Percentiles rank a stretch among this genome's conserved stretches.
Conservation (phyloP, 139 green algal genomes). For the Chlorella vulgaris region DNA sequence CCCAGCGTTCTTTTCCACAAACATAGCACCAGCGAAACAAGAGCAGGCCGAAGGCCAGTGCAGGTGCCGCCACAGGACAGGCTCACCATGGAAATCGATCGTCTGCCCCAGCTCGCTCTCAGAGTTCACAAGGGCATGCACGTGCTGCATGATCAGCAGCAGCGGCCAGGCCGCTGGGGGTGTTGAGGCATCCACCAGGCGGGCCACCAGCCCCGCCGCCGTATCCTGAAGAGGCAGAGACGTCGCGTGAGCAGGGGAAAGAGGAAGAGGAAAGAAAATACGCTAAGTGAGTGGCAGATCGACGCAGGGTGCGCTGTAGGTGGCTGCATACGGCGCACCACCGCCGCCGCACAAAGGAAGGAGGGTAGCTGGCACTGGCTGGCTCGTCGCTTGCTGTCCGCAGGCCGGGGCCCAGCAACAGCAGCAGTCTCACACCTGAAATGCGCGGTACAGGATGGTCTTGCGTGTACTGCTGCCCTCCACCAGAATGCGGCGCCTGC, state of each 20-base stretch:
- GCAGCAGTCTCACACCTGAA: too few species aligned
- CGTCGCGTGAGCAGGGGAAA: neutral
- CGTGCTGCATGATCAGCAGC: neutral
- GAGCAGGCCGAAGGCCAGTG: too few species aligned
- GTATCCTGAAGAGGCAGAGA: neutral
- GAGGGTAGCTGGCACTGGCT: too few species aligned
- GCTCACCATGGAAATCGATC: neutral
- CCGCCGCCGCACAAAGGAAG: too few species aligned
- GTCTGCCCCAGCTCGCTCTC: neutral
- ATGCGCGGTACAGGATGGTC: too few species aligned
- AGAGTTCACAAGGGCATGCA: slow-evolving; percentile 13
- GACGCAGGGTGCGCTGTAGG: too few species aligned
- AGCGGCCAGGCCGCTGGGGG: slow-evolving; percentile 3
- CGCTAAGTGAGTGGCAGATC: too few species aligned
- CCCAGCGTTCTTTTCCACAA: neutral
- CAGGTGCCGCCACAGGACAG: neutral
- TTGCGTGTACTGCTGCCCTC: too few species aligned
- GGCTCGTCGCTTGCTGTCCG: too few species aligned
- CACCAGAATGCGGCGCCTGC: too few species aligned
- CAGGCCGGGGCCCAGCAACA: too few species aligned
- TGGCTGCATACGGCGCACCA: too few species aligned
- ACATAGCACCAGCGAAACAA: neutral
- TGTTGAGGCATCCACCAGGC: slow-evolving; percentile 11
- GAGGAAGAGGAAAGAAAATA: neutral
- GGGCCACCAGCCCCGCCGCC: neutral